These are phyloP conservation scores for Colletotrichum sojae DNA, from an alignment of 2,329 filamentous ascomycete species.

Conservation along the genomic window DNA sequence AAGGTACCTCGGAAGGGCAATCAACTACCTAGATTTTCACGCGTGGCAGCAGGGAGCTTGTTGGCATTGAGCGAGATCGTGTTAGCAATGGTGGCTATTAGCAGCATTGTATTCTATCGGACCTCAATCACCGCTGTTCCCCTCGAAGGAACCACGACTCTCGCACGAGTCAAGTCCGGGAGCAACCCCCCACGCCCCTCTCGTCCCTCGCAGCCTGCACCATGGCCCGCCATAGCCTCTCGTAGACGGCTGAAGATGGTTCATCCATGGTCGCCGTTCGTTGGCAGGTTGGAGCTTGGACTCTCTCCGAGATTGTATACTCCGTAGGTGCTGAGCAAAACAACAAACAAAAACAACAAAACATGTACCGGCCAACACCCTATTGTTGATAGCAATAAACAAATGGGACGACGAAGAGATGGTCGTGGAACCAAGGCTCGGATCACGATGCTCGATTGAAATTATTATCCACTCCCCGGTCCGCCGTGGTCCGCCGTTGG, in stretches of 20 bases:
- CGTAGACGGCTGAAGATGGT: conserved; percentile 20
- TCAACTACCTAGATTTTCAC: too few species aligned
- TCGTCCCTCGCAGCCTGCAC: not conserved
- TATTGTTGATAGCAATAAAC: too few species aligned
- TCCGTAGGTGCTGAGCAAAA: not conserved
- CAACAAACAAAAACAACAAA: conserved; percentile 17
- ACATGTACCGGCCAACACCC: not conserved
- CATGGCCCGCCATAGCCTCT: conserved; percentile 1
- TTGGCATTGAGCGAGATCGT: not conserved
- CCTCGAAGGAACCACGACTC: conserved; percentile 2
- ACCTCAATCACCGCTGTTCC: conserved; percentile 1
- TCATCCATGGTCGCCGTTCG: conserved; percentile 29
- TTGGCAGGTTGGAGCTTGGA: conserved; percentile 1
- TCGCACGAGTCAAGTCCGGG: conserved; percentile 32
- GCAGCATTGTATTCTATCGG: too few species aligned
- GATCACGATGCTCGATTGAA: too few species aligned
- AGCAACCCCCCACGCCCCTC: not conserved
- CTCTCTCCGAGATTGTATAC: not conserved
- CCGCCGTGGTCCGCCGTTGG: too few species aligned
- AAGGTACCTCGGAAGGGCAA: too few species aligned
- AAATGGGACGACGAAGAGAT: too few species aligned
- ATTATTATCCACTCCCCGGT: too few species aligned
- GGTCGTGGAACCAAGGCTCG: too few species aligned
- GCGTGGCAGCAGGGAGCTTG: too few species aligned
- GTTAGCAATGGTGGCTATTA: too few species aligned